Percentiles rank a stretch among this genome's conserved stretches.
These are phyloP conservation scores for Claviceps sp. DNA, from an alignment of 2,329 filamentous ascomycete genomes.

Conservation along the genomic window DNA sequence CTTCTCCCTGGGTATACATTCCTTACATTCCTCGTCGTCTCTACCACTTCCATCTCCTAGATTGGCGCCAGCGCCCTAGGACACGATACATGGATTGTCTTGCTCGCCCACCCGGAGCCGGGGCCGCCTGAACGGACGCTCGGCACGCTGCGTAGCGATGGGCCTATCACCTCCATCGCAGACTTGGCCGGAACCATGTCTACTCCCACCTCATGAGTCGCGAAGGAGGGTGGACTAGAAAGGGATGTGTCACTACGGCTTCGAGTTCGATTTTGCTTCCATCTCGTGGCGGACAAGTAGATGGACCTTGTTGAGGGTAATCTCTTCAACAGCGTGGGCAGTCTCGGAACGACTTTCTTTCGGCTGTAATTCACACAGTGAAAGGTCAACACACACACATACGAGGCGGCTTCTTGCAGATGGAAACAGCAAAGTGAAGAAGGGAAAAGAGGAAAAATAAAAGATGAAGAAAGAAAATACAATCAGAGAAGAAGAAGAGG, in stretches of 20 bases:
- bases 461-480: not conserved
- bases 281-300: not conserved
- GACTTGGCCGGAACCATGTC: not conserved
- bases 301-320: not conserved
- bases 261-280: not conserved
- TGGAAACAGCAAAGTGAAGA: too few species aligned
- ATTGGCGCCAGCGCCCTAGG: not conserved
- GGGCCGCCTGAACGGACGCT: conserved; percentile 1
- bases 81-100: not conserved
- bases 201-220: too few species aligned
- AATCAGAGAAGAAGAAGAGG: not conserved
- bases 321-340: not conserved
- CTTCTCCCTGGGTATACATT: too few species aligned
- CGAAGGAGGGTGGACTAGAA: not conserved
- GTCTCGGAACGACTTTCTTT: not conserved
- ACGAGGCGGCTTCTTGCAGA: too few species aligned
- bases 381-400: too few species aligned
- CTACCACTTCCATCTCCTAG: not conserved
- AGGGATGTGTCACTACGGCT: not conserved
- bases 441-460: not conserved
- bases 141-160: not conserved
- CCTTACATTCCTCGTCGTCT: not conserved
- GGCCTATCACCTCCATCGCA: not conserved
- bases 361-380: not conserved
- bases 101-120: not conserved